phyloP scores from a whole-genome alignment of 164 flowering plant genomes.

The Hamamelis virginiana region DNA sequence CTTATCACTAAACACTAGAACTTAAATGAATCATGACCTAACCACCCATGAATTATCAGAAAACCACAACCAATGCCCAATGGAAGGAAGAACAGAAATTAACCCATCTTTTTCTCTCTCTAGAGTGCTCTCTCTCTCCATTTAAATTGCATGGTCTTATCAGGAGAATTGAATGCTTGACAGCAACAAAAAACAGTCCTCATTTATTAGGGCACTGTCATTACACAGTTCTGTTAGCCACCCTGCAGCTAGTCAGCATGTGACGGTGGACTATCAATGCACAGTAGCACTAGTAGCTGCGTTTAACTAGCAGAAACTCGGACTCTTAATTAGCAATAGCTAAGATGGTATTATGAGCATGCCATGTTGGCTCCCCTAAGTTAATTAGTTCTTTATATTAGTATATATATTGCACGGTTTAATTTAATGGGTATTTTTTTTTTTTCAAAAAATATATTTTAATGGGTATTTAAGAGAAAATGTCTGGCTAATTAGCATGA shows the following conservation, averaged over 20 bases:
- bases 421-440: no score
- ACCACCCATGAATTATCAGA: background rate
- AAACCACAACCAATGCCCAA: background rate
- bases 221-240: background rate
- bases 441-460: no score
- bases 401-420: no score
- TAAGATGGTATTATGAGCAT: no score
- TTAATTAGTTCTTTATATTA: no score
- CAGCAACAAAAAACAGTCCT: constrained; percentile 29
- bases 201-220: constrained; percentile 15
- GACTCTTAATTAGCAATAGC: background rate
- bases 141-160: constrained; percentile 3
- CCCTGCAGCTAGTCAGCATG: constrained; percentile 21
- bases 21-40: constrained; percentile 16
- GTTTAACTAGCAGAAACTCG: background rate
- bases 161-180: constrained; percentile 22
- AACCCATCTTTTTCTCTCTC: background rate
- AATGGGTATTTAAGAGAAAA: no score
- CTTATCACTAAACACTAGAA: no score
- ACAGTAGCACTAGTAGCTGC: background rate
- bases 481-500: no score
- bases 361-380: no score
- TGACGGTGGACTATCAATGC: constrained; percentile 6
- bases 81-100: no score
- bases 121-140: background rate